Conservation (phyloP, 1,284 basidiomycete genomes). For the Singerocomus rubriflavus region DNA sequence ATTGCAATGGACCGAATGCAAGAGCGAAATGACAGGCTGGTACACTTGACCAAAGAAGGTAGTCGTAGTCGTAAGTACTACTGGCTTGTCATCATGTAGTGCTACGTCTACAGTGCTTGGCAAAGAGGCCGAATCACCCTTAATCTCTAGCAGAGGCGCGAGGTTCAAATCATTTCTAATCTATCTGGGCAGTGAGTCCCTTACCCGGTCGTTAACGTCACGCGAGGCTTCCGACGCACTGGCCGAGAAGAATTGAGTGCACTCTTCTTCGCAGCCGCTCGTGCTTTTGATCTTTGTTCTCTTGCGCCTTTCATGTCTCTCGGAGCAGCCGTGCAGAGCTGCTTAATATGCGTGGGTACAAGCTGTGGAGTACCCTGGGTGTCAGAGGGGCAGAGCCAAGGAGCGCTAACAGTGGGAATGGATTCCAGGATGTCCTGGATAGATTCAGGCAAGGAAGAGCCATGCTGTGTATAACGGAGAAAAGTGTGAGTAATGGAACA, state of each 20-base stretch:
- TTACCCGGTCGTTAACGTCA: slow-evolving; percentile 18
- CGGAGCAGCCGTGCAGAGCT: slow-evolving; percentile 77
- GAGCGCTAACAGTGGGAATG: slow-evolving; percentile 52
- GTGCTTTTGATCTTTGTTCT: slow-evolving; percentile 54
- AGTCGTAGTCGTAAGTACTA: not conserved
- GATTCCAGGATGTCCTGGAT: slow-evolving; percentile 43
- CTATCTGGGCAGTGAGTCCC: not conserved
- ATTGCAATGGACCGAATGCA: slow-evolving; percentile 36
- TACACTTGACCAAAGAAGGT: not conserved
- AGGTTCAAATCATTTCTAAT: not conserved
- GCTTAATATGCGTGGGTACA: slow-evolving; percentile 83
- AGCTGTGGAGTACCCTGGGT: slow-evolving; percentile 30
- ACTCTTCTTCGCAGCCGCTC: slow-evolving; percentile 41
- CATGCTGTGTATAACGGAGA: slow-evolving; percentile 28
- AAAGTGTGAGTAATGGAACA: slow-evolving; percentile 8
- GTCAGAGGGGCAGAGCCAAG: slow-evolving; percentile 51
- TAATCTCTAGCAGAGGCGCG: not conserved
- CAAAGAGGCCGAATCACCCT: not conserved
- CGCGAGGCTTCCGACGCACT: slow-evolving; percentile 18
- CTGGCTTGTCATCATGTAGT: too few relatives aligned
- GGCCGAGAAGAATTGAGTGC: slow-evolving; percentile 8
- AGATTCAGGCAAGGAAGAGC: slow-evolving; percentile 38
- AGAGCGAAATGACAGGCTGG: too few relatives aligned
- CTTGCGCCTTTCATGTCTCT: slow-evolving; percentile 76
- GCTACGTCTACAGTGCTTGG: not conserved